Conservation (phyloP, 2,329 filamentous ascomycete species). For the Biscogniauxia mediterranea region DNA sequence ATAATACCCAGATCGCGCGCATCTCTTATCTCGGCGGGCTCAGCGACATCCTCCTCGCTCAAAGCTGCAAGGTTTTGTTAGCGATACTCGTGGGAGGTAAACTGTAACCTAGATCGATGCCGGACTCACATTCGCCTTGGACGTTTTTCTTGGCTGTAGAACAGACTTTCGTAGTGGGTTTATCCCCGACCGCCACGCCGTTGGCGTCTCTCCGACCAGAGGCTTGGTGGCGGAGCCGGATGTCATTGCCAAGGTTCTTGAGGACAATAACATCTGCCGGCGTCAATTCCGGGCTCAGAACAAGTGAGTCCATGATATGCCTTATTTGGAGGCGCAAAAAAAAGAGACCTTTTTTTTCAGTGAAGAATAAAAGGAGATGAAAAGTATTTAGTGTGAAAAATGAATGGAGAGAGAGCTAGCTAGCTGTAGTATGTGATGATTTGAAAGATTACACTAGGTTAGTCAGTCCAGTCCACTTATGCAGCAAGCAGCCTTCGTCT, state of each 20-base stretch:
- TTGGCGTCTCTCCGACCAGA: background rate
- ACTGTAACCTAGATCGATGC: background rate
- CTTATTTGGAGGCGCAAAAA: background rate
- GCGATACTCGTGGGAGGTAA: slow-evolving; percentile 7
- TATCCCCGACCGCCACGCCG: background rate
- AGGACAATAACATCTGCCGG: slow-evolving; percentile 41
- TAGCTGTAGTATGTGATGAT: background rate
- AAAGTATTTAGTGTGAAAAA: background rate
- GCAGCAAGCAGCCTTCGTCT: background rate
- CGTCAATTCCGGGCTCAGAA: slow-evolving; percentile 41
- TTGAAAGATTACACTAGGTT: background rate
- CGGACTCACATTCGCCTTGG: background rate
- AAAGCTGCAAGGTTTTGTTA: slow-evolving; percentile 12
- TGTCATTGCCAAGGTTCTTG: slow-evolving; percentile 39
- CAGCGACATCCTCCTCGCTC: slow-evolving; percentile 7
- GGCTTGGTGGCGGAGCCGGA: slow-evolving; percentile 24
- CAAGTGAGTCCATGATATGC: slow-evolving; percentile 23
- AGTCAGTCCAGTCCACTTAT: background rate
- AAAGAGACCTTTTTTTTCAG: background rate
- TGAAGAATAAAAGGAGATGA: background rate
- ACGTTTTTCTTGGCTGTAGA: background rate
- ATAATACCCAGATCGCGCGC: slow-evolving; percentile 36
- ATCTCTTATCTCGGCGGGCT: slow-evolving; percentile 21
- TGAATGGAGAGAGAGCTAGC: background rate
- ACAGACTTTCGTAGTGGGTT: background rate